Evolutionary conservation across 768 basidiomycete species (phyloP), one percentile per base, ranked within the genome.

Genomic region (Auricularia heimuer): DNA sequence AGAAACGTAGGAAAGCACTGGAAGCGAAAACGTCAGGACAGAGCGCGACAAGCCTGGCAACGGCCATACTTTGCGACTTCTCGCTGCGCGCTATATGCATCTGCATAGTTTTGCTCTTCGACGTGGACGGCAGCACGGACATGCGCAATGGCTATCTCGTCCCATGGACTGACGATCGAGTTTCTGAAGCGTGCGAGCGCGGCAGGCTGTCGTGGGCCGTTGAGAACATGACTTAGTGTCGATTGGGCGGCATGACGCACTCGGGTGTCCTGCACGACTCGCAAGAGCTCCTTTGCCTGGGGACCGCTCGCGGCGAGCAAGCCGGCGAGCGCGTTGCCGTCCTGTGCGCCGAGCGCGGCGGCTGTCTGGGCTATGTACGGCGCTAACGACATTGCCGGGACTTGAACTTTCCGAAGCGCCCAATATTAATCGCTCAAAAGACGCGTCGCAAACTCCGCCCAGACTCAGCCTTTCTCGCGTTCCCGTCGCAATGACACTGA

Each of bases 91-190:
- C 86, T 89, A 75, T 92, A 94, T 37, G 91, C 92, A 51, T 90
- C 89, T 33, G 75, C 80, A 24, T 82, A 80, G 51, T 86, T 80
- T 70, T 85, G 82, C 69, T 85, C 87, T 47, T 85, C 86, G 45
- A 87, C 81, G 73, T 89, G 83, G 36, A 83, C 82, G 66, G 89
- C 86, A 29, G 87, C 85, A 69, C 92, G 76, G 18, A 92, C 85
- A 73, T 93, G 93, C 71, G 90, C 87, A 61, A 92, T 83, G 7
- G 89, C 85, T 69, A 94, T 88, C 63, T 93, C 92, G 67, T 92
- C 90, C 90, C 92, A 94, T 4, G 92, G 92, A 60, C 74, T 77
- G 64, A 83, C 80, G 71, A 93, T 83, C 64, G 81, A 81, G 10
- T 85, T 88, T 69, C 85, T 80, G 70, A 87, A 89, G 63, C 73